Conservation (phyloP, 495 filamentous ascomycete species). For the Talaromyces proteolyticus region DNA sequence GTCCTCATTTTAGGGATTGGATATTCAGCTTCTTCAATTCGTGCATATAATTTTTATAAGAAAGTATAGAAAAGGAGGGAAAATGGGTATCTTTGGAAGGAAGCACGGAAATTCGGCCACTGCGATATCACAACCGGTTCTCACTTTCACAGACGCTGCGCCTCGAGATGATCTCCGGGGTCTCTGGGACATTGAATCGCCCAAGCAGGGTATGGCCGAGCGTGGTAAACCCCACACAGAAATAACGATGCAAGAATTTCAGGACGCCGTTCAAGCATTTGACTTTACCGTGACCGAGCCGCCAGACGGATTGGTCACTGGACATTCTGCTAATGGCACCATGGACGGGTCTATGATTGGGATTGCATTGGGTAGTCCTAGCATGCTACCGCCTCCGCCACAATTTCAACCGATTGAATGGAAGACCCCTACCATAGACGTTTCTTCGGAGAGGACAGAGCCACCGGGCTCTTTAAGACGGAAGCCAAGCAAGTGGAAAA, state of each 20-base stretch:
- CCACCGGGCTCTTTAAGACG: constrained; percentile 17
- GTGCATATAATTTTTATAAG: background rate
- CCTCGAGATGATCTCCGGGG: constrained; percentile 26
- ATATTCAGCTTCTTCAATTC: constrained; percentile 11
- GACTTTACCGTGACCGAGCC: constrained; percentile 32
- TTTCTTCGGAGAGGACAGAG: constrained; percentile 10
- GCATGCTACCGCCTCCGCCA: constrained; percentile 18
- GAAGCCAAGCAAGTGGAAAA: constrained; percentile 53
- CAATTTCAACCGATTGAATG: constrained; percentile 3
- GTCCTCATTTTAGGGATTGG: background rate
- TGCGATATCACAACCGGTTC: constrained; percentile 28
- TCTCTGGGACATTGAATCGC: constrained; percentile 7
- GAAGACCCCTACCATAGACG: constrained; percentile 8
- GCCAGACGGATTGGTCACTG: constrained; percentile 3
- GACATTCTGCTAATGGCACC: background rate
- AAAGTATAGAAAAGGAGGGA: constrained; percentile 13
- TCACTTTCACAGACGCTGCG: constrained; percentile 27
- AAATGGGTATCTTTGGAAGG: constrained; percentile 23
- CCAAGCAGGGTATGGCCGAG: constrained; percentile 13
- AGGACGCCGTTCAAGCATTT: constrained; percentile 18
- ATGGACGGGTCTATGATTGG: constrained; percentile 38
- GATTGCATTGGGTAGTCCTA: constrained; percentile 49
- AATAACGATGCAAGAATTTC: constrained; percentile 12
- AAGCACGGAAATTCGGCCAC: constrained; percentile 16
- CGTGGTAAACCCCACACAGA: constrained; percentile 15